Conservation (phyloP, 352 stramenopile genomes). For the Pythium coloratum region DNA sequence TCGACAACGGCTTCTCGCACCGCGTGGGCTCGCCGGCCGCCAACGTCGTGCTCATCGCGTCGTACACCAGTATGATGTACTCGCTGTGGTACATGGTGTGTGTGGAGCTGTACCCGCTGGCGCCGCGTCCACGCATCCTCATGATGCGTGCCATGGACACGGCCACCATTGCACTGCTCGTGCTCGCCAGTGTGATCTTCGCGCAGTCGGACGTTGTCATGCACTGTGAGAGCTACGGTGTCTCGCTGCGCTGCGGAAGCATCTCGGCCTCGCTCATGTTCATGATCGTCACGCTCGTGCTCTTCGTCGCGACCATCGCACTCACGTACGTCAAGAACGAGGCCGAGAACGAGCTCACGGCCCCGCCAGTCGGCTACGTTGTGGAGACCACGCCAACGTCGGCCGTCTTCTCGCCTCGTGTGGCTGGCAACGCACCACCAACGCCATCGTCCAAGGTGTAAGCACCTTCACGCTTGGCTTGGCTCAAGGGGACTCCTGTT, state of each 20-base stretch:
- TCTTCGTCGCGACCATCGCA: conserved; percentile 9
- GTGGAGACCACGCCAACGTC: conserved; percentile 15
- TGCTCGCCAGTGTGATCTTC: conserved; percentile 15
- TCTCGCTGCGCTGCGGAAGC: conserved; percentile 12
- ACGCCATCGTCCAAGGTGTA: conserved; percentile 29
- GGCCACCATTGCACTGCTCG: conserved; percentile 22
- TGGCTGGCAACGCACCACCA: background rate
- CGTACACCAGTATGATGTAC: conserved; percentile 36
- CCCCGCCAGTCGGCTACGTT: conserved; percentile 8
- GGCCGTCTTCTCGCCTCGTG: background rate
- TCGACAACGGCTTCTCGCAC: conserved; percentile 7
- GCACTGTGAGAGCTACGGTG: conserved; percentile 20
- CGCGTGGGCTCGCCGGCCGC: conserved; percentile 10
- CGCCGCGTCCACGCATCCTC: conserved; percentile 27
- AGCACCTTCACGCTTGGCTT: background rate
- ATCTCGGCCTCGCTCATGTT: conserved; percentile 3
- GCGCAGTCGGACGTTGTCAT: conserved; percentile 13
- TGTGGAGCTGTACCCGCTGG: conserved; percentile 34
- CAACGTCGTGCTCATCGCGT: conserved; percentile 29
- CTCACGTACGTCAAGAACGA: conserved; percentile 10
- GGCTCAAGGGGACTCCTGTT: background rate
- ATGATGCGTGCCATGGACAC: conserved; percentile 34
- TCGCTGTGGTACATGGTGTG: conserved; percentile 19
- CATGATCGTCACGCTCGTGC: conserved; percentile 4
- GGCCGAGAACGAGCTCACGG: background rate